These are phyloP conservation scores for Saccharomyces hybrid DNA, from an alignment of 1,139 yeast genomes.

Conservation along the genomic window DNA sequence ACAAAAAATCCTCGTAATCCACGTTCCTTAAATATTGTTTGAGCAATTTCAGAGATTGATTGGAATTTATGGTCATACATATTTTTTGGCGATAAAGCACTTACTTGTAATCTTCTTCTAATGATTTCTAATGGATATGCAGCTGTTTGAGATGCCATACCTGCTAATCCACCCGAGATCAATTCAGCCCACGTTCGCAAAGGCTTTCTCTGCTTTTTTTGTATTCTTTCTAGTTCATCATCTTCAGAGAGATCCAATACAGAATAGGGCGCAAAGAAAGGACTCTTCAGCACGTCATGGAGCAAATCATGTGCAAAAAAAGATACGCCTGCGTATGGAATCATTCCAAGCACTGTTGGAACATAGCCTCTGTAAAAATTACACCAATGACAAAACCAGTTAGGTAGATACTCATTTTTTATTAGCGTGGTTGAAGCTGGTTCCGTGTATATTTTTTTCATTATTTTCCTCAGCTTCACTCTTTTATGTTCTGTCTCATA, in stretches of 20 bases:
- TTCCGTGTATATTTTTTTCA: conserved; percentile 53
- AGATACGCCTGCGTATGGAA: conserved; percentile 97
- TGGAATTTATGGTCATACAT: conserved; percentile 39
- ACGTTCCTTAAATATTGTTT: conserved; percentile 51
- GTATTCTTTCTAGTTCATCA: conserved; percentile 14
- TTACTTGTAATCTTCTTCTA: conserved; percentile 92
- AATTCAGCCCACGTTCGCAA: conserved; percentile 87
- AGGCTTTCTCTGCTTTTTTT: conserved; percentile 43
- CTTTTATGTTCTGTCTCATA: conserved; percentile 58
- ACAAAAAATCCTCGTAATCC: conserved; percentile 87
- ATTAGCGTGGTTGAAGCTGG: conserved; percentile 39
- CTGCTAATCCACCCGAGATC: conserved; percentile 90
- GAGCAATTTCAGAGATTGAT: conserved; percentile 39
- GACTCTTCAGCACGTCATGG: conserved; percentile 74
- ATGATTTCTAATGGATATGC: conserved; percentile 96
- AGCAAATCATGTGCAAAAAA: conserved; percentile 88
- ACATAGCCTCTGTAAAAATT: conserved; percentile 92
- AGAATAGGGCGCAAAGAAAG: conserved; percentile 47
- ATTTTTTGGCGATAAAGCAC: conserved; percentile 54
- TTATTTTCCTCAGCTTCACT: conserved; percentile 52
- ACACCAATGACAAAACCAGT: conserved; percentile 36
- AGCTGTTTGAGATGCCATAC: conserved; percentile 91
- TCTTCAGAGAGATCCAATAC: conserved; percentile 34
- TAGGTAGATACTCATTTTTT: conserved; percentile 29
- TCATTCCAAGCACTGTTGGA: conserved; percentile 91